phyloP scores from a whole-genome alignment of 2,329 filamentous ascomycete genomes.

The Fusarium miscanthi region DNA sequence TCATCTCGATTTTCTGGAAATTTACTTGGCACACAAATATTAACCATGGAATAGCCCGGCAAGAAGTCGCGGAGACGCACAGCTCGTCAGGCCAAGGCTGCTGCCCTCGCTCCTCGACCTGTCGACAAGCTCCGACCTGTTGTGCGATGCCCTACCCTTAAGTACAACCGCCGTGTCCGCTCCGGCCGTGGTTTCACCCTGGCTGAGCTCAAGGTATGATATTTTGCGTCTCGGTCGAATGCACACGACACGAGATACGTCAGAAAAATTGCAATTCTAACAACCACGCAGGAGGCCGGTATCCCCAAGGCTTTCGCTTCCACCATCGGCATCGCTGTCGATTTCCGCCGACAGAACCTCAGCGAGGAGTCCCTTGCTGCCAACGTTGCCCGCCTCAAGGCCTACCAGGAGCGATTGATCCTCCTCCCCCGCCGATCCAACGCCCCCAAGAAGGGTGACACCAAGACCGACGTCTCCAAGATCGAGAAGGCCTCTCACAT shows the following conservation, averaged over 20 bases:
- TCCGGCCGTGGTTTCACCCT: slow-evolving; percentile 98
- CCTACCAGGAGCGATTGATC: slow-evolving; percentile 95
- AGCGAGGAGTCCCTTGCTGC: slow-evolving; percentile 92
- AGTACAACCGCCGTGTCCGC: slow-evolving; percentile 98
- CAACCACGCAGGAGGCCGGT: slow-evolving; percentile 80
- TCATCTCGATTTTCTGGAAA: slow-evolving; percentile 34
- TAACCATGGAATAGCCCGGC: slow-evolving; percentile 76
- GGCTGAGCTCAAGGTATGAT: slow-evolving; percentile 93
- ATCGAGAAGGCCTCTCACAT: slow-evolving; percentile 65
- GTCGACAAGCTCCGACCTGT: slow-evolving; percentile 97
- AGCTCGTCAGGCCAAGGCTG: slow-evolving; percentile 94
- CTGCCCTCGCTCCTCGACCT: slow-evolving; percentile 92
- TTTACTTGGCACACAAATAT: slow-evolving; percentile 43
- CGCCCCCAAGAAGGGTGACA: slow-evolving; percentile 93
- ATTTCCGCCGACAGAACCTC: slow-evolving; percentile 96
- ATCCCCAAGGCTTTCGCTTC: slow-evolving; percentile 93
- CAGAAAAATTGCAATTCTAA: slow-evolving; percentile 46
- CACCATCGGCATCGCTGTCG: slow-evolving; percentile 97
- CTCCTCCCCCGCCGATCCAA: slow-evolving; percentile 96
- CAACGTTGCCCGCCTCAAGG: slow-evolving; percentile 98
- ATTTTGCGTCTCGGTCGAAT: neutral
- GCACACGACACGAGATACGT: neutral
- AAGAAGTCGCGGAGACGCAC: slow-evolving; percentile 94
- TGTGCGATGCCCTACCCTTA: slow-evolving; percentile 97
- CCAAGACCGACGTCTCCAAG: slow-evolving; percentile 81